Conservation (phyloP, 78 protist species). For the Emiliania huxleyi region DNA sequence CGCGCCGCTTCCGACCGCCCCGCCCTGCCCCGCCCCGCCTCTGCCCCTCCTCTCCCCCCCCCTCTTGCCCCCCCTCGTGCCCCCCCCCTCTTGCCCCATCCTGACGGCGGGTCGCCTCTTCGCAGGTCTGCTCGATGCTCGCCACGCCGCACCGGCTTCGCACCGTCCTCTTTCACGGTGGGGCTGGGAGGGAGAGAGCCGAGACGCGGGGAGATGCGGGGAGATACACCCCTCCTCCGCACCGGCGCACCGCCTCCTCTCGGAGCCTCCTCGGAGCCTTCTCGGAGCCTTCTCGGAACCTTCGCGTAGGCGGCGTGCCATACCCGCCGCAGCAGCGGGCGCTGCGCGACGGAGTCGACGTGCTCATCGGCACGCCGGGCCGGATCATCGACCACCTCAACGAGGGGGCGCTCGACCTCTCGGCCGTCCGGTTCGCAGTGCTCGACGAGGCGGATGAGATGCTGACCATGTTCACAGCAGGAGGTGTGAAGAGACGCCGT, state of each 20-base stretch:
- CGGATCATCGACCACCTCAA: slow-evolving; percentile 52
- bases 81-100: no score
- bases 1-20: background rate
- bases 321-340: background rate
- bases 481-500: no score
- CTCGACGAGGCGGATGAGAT: slow-evolving; percentile 73
- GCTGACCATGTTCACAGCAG: slow-evolving; percentile 63
- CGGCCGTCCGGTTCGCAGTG: background rate
- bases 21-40: no score
- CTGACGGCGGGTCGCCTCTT: no score
- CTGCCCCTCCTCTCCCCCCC: no score
- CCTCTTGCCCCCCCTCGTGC: no score
- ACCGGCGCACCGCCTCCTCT: no score
- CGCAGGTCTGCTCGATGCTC: background rate
- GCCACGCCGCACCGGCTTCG: background rate
- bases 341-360: slow-evolving; percentile 26
- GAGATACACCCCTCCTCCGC: no score
- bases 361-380: slow-evolving; percentile 46
- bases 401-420: background rate
- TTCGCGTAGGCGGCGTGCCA: background rate
- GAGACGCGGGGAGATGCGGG: no score
- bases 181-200: no score
- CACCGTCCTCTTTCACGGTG: background rate
- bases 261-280: no score
- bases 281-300: no score